These are phyloP conservation scores for Aspergillus eucalypticola DNA, from an alignment of 2,329 filamentous ascomycete species.

Conservation along the genomic window DNA sequence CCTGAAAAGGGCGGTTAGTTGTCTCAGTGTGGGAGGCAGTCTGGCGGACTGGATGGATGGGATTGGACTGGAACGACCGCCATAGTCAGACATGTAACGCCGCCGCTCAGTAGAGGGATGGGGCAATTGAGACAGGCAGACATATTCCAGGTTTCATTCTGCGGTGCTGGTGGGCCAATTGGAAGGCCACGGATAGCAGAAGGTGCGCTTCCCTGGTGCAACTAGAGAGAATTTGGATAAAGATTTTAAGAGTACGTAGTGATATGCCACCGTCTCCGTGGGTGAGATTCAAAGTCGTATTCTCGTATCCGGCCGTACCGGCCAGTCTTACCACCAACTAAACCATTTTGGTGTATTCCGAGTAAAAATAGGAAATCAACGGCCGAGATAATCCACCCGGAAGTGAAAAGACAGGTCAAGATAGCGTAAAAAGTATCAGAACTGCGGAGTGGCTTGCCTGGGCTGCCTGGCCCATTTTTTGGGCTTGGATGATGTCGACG, in stretches of 20 bases:
- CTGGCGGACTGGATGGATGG: background rate
- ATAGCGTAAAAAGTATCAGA: background rate
- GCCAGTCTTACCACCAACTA: background rate
- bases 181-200: slow-evolving; percentile 11
- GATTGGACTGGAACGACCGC: background rate
- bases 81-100: background rate
- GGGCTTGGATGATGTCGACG: slow-evolving; percentile 4
- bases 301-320: slow-evolving; percentile 3
- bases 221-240: background rate
- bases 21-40: background rate
- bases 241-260: background rate
- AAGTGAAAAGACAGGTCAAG: background rate
- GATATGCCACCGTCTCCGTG: background rate
- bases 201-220: background rate
- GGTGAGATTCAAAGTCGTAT: slow-evolving; percentile 1
- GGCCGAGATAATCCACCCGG: slow-evolving; percentile 2
- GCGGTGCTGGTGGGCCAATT: slow-evolving; percentile 13
- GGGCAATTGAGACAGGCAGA: slow-evolving; percentile 1
- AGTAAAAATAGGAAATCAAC: slow-evolving; percentile 4
- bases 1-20: background rate
- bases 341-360: background rate
- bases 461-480: slow-evolving; percentile 2
- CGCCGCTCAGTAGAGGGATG: background rate
- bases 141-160: background rate
- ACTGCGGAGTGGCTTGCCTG: background rate